A percentile compares a stretch with the other conserved stretches of the same genome.
Conservation (phyloP, 352 stramenopile species). For the Thalassiosira oceanica region DNA sequence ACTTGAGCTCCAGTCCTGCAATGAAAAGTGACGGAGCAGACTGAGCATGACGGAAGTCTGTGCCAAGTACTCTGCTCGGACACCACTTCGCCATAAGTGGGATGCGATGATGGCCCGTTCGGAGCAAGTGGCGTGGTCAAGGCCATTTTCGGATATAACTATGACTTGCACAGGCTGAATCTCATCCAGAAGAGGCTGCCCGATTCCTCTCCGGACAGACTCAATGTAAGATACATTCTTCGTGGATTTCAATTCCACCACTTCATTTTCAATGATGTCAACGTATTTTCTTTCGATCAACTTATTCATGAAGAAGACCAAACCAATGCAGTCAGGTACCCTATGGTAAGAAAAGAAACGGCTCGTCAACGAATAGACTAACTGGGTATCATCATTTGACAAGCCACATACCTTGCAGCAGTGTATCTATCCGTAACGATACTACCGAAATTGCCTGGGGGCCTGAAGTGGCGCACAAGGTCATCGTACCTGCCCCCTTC, state of each 20-base stretch:
- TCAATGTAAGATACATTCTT: too few species aligned
- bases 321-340: conserved; percentile 62
- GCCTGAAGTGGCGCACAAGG: conserved; percentile 55
- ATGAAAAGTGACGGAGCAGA: conserved; percentile 40
- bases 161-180: conserved; percentile 50
- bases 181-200: conserved; percentile 44
- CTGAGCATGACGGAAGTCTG: conserved; percentile 71
- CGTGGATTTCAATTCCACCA: conserved; percentile 19
- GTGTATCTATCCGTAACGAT: conserved; percentile 53
- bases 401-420: too few species aligned
- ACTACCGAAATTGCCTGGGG: conserved; percentile 72
- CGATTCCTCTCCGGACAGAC: conserved; percentile 52
- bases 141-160: conserved; percentile 56
- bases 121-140: conserved; percentile 43
- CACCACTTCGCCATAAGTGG: conserved; percentile 58
- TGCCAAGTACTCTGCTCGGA: conserved; percentile 68
- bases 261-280: conserved; percentile 27
- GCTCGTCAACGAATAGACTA: too few species aligned
- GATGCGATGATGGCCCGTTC: conserved; percentile 60
- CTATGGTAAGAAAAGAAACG: too few species aligned
- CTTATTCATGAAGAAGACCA: conserved; percentile 60
- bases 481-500: conserved; percentile 75
- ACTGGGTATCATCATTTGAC: too few species aligned
- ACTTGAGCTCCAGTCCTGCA: conserved; percentile 37
- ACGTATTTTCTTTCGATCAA: conserved; percentile 70